Conservation (phyloP, 2,329 filamentous ascomycete genomes). For the Knufia fluminis region DNA sequence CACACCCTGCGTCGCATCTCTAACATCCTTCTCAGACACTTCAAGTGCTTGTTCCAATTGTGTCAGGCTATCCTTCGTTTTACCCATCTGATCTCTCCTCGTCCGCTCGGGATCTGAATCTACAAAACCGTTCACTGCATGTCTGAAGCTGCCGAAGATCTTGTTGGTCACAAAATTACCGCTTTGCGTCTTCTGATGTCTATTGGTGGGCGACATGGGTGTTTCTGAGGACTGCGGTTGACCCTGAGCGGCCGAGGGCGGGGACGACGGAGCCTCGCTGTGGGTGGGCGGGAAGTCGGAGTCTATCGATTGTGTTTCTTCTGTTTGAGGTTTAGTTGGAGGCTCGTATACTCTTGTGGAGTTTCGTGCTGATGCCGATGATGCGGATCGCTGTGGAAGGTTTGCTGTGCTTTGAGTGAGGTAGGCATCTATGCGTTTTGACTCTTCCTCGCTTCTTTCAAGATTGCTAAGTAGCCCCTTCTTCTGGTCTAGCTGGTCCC, state of each 20-base stretch:
- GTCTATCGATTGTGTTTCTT: conserved; percentile 84
- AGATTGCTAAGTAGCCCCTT: conserved; percentile 69
- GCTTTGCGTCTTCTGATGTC: conserved; percentile 71
- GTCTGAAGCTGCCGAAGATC: conserved; percentile 89
- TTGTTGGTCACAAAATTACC: conserved; percentile 86
- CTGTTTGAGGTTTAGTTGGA: conserved; percentile 50
- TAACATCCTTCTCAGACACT: conserved; percentile 82
- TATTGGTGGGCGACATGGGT: conserved; percentile 23
- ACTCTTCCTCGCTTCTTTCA: conserved; percentile 89
- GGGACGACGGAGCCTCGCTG: conserved; percentile 53
- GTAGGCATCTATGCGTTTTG: conserved; percentile 87
- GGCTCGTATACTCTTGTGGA: conserved; percentile 33
- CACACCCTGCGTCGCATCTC: conserved; percentile 80
- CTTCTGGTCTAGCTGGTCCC: conserved; percentile 87
- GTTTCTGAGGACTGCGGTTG: conserved; percentile 42
- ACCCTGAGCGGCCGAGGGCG: conserved; percentile 66
- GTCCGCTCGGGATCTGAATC: conserved; percentile 94
- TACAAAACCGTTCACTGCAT: conserved; percentile 91
- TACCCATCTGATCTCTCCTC: conserved; percentile 84
- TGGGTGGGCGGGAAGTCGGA: conserved; percentile 92
- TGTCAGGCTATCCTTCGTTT: conserved; percentile 78
- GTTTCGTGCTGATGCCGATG: conserved; percentile 37
- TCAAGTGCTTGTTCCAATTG: conserved; percentile 81
- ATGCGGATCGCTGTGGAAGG: conserved; percentile 55
- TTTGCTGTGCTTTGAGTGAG: conserved; percentile 57